These are phyloP conservation scores for Theobroma cacao DNA, from an alignment of 345 rosid species.

Conservation along the genomic window DNA sequence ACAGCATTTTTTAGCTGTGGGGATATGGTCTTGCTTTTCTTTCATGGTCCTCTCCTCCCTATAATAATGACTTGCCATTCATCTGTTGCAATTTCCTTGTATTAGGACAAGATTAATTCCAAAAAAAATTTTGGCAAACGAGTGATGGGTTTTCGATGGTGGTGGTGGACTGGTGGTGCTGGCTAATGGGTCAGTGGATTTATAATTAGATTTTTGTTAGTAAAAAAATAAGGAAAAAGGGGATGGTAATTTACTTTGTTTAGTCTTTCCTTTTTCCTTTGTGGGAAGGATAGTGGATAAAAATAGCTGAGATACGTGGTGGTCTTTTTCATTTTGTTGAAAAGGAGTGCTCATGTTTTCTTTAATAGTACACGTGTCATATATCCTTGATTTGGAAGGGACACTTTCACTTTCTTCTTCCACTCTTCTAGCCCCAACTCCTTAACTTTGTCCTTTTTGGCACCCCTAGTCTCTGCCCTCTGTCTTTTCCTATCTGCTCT, in stretches of 20 bases:
- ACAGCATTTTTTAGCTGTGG: background rate
- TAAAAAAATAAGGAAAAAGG: background rate
- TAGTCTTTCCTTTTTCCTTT: background rate
- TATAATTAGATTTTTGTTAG: background rate
- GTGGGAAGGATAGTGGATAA: slow-evolving; percentile 15
- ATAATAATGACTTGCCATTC: background rate
- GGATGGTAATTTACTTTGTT: background rate
- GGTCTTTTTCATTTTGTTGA: background rate
- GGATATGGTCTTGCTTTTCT: background rate
- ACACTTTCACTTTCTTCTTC: background rate
- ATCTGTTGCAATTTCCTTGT: background rate
- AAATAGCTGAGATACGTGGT: slow-evolving; percentile 2
- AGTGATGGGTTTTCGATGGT: background rate
- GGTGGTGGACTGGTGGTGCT: background rate
- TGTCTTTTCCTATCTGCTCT: background rate
- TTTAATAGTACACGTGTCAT: background rate
- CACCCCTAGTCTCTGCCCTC: background rate
- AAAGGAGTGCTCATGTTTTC: no score
- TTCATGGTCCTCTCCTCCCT: no score
- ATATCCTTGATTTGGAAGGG: background rate
- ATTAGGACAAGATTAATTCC: background rate
- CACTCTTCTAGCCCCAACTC: background rate
- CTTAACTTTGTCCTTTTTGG: background rate
- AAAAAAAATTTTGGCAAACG: background rate
- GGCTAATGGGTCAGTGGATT: background rate